phyloP scores from a whole-genome alignment of 1,284 basidiomycete species.

The Malassezia nana region DNA sequence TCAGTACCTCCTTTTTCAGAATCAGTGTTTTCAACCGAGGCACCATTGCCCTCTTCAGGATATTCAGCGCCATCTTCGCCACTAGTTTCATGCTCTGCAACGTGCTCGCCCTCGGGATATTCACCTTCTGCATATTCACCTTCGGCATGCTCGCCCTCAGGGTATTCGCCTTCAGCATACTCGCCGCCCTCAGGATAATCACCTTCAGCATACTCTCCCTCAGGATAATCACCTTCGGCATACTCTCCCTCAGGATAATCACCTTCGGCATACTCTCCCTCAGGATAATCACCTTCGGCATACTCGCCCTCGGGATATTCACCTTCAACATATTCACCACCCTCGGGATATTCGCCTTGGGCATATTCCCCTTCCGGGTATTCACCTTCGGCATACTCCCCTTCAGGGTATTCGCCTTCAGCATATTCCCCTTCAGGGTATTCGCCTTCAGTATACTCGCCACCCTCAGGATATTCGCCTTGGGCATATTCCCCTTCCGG shows the following conservation, averaged over 20 bases:
- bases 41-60: neutral
- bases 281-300: neutral
- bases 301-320: conserved; percentile 2
- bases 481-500: conserved; percentile 5
- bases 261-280: neutral
- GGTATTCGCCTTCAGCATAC: neutral
- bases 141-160: neutral
- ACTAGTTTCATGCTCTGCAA: too few species aligned
- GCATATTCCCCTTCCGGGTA: neutral
- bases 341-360: neutral
- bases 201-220: neutral
- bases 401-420: neutral
- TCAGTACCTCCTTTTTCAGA: neutral
- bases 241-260: neutral
- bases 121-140: neutral
- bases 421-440: conserved; percentile 3
- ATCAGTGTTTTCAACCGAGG: neutral
- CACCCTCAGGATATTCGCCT: conserved; percentile 4
- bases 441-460: conserved; percentile 1
- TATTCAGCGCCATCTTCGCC: too few species aligned
- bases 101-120: neutral
- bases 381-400: neutral
- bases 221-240: neutral
- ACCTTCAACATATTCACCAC: neutral
- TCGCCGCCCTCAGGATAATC: neutral